Evolutionary conservation across 2,329 filamentous ascomycete genomes (phyloP).

Genomic region (Verticillium isaacii): DNA sequence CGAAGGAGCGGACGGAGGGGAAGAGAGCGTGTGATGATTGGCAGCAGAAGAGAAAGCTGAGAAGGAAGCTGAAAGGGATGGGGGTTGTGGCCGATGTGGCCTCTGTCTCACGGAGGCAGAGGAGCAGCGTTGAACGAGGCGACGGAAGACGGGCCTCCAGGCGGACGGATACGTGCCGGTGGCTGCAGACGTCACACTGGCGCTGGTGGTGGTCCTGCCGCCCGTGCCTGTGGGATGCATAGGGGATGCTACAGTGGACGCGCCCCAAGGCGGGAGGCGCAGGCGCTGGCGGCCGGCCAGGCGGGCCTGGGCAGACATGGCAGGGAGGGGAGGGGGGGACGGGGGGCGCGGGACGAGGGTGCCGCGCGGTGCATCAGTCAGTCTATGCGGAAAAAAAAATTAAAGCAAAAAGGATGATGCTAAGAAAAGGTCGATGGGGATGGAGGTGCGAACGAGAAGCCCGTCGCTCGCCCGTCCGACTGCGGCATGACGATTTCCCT

Average conservation of each 20-base stretch:
- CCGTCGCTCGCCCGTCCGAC: neutral
- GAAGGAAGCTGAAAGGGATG: neutral
- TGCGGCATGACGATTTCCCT: neutral
- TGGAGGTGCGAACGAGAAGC: neutral
- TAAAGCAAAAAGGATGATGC: neutral
- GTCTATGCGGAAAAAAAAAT: neutral
- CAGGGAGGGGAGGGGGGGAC: conserved; percentile 2
- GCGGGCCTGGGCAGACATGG: conserved; percentile 4
- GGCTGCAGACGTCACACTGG: conserved; percentile 12
- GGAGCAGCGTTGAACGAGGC: conserved; percentile 1
- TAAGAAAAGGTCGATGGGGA: neutral
- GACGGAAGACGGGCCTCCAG: conserved; percentile 6
- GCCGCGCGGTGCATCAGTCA: neutral
- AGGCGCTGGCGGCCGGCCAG: neutral
- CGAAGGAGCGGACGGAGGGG: neutral
- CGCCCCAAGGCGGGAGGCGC: conserved; percentile 12
- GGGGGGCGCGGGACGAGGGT: neutral
- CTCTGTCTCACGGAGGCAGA: neutral
- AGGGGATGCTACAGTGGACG: conserved; percentile 13
- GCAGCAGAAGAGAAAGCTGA: neutral
- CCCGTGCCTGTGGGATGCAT: neutral
- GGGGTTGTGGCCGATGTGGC: conserved; percentile 1
- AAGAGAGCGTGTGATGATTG: neutral
- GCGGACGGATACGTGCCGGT: conserved; percentile 3
- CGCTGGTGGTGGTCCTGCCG: too few species aligned